phyloP scores from a whole-genome alignment of 2,329 filamentous ascomycete genomes.

The Talaromyces sp. region DNA sequence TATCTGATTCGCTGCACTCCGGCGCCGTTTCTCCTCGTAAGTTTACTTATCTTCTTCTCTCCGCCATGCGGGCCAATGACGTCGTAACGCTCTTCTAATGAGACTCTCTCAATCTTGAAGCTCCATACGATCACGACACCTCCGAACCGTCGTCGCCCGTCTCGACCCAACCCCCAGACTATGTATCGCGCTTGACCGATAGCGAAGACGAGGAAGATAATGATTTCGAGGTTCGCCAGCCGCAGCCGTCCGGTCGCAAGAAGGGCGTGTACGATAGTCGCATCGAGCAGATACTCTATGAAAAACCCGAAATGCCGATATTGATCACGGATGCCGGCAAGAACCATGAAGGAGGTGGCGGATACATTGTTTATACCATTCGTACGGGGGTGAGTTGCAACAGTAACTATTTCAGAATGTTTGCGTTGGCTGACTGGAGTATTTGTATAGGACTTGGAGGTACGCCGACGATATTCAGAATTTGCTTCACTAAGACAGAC shows the following conservation, averaged over 20 bases:
- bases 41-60: constrained; percentile 28
- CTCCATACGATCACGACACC: constrained; percentile 58
- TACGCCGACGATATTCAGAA: constrained; percentile 91
- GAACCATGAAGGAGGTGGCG: constrained; percentile 84
- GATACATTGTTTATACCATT: constrained; percentile 97
- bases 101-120: constrained; percentile 19
- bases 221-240: constrained; percentile 49
- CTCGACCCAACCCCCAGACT: constrained; percentile 62
- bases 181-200: constrained; percentile 51
- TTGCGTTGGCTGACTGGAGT: constrained; percentile 2
- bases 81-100: not conserved
- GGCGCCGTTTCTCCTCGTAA: constrained; percentile 49
- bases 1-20: constrained; percentile 66
- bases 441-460: constrained; percentile 82
- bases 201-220: constrained; percentile 60
- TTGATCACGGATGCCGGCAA: constrained; percentile 94
- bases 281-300: constrained; percentile 95
- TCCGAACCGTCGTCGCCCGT: constrained; percentile 70
- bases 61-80: not conserved
- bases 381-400: constrained; percentile 70
- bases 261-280: constrained; percentile 91
- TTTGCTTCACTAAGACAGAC: constrained; percentile 89
- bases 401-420: not conserved
- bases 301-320: constrained; percentile 85
- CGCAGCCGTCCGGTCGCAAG: constrained; percentile 54